phyloP scores from a whole-genome alignment of 73 alveolate species.

The Stentor coeruleus region DNA sequence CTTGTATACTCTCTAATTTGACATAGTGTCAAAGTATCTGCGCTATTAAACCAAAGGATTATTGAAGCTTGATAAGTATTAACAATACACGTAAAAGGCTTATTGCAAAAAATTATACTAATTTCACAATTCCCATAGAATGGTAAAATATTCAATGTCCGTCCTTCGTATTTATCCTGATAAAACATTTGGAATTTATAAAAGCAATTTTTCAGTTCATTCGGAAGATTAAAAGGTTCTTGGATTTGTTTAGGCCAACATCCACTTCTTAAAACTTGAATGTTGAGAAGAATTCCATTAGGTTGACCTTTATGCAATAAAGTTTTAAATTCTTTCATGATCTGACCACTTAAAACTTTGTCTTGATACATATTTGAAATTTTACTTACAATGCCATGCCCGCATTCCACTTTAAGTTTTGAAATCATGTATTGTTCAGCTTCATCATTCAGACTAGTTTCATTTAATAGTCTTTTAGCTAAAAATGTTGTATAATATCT shows the following conservation, averaged over 20 bases:
- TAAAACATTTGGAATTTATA: conserved; percentile 46
- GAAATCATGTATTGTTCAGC: conserved; percentile 68
- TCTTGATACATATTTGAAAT: conserved; percentile 77
- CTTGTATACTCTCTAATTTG: conserved; percentile 42
- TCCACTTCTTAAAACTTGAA: conserved; percentile 59
- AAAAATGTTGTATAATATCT: conserved; percentile 54
- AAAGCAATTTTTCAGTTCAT: conserved; percentile 39
- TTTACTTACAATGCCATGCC: conserved; percentile 57
- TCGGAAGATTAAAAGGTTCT: conserved; percentile 60
- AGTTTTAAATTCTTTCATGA: conserved; percentile 58
- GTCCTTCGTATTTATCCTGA: conserved; percentile 48
- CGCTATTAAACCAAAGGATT: conserved; percentile 43
- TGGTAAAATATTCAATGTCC: conserved; percentile 48
- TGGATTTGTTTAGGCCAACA: conserved; percentile 69
- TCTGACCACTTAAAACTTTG: conserved; percentile 54
- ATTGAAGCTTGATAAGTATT: conserved; percentile 56
- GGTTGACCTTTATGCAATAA: conserved; percentile 30
- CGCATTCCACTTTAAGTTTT: conserved; percentile 77
- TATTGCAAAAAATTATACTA: conserved; percentile 29
- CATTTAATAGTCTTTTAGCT: conserved; percentile 62
- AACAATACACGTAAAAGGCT: conserved; percentile 39
- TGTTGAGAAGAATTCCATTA: conserved; percentile 41
- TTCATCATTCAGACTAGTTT: conserved; percentile 52
- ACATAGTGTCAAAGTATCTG: conserved; percentile 31
- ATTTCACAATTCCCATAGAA: conserved; percentile 40